These are phyloP conservation scores for Phyllosticta capitalensis DNA, from an alignment of 2,329 filamentous ascomycete genomes.

Conservation along the genomic window DNA sequence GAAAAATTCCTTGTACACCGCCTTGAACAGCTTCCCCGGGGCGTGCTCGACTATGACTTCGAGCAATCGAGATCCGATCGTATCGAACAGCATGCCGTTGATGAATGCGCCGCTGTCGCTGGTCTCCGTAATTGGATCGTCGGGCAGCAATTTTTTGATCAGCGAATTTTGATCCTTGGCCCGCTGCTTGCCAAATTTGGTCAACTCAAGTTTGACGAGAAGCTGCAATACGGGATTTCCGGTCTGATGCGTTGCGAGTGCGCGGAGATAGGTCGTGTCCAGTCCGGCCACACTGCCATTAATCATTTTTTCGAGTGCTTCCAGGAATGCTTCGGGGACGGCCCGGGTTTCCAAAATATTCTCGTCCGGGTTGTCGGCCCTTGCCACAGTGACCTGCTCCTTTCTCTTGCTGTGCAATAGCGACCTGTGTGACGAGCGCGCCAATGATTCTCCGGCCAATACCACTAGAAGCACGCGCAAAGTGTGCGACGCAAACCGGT, in stretches of 20 bases:
- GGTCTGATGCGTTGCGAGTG: conserved; percentile 78
- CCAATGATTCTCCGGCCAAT: conserved; percentile 71
- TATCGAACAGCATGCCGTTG: conserved; percentile 79
- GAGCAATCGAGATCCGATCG: conserved; percentile 79
- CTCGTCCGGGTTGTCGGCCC: conserved; percentile 40
- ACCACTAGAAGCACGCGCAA: conserved; percentile 78
- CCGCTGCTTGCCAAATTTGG: conserved; percentile 58
- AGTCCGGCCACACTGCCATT: conserved; percentile 63
- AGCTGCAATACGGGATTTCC: conserved; percentile 92
- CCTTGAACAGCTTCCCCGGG: conserved; percentile 85
- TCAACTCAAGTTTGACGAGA: conserved; percentile 76
- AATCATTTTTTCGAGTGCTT: conserved; percentile 74
- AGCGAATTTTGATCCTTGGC: conserved; percentile 58
- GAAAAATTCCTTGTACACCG: conserved; percentile 70
- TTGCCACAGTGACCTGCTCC: conserved; percentile 58
- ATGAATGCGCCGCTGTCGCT: conserved; percentile 71
- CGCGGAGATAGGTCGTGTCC: conserved; percentile 69
- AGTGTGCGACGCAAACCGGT: conserved; percentile 83
- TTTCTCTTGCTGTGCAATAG: conserved; percentile 90
- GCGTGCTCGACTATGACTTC: conserved; percentile 75
- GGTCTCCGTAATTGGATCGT: conserved; percentile 63
- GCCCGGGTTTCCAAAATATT: conserved; percentile 31
- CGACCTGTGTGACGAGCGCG: conserved; percentile 50
- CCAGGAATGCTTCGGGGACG: conserved; percentile 70
- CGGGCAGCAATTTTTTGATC: conserved; percentile 68